Conservation (phyloP, 768 basidiomycete species). For the Leccinum truebloodii region DNA sequence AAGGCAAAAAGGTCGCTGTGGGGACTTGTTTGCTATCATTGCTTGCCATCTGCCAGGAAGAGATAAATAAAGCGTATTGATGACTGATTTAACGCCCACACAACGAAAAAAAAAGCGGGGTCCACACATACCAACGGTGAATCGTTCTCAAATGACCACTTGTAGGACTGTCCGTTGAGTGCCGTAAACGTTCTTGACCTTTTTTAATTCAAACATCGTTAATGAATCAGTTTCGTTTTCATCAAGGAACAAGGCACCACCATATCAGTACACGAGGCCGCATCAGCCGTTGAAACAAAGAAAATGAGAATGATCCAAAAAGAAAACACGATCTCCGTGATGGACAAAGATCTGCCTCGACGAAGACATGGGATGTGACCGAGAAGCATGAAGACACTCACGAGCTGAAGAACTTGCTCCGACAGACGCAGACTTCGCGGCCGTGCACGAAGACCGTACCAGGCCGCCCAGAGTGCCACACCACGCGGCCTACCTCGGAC, state of each 20-base stretch:
- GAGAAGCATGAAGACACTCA: slow-evolving; percentile 21
- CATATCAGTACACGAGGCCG: background rate
- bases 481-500: slow-evolving; percentile 29
- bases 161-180: slow-evolving; percentile 36
- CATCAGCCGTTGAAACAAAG: background rate
- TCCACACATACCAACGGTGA: slow-evolving; percentile 28
- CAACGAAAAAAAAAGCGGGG: background rate
- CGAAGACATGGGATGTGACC: background rate
- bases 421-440: slow-evolving; percentile 26
- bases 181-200: slow-evolving; percentile 37
- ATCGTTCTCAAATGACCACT: slow-evolving; percentile 36
- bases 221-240: background rate
- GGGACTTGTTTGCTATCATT: slow-evolving; percentile 36
- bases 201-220: background rate
- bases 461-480: slow-evolving; percentile 34
- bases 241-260: background rate
- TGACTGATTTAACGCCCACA: background rate
- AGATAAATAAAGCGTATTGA: background rate
- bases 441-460: slow-evolving; percentile 29
- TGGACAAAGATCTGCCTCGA: background rate
- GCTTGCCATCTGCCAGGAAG: slow-evolving; percentile 29
- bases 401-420: slow-evolving; percentile 33
- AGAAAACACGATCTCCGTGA: slow-evolving; percentile 2
- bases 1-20: slow-evolving; percentile 31
- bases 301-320: slow-evolving; percentile 10